These are phyloP conservation scores for Phytophthora crassamura DNA, from an alignment of 352 stramenopile genomes.

Conservation along the genomic window DNA sequence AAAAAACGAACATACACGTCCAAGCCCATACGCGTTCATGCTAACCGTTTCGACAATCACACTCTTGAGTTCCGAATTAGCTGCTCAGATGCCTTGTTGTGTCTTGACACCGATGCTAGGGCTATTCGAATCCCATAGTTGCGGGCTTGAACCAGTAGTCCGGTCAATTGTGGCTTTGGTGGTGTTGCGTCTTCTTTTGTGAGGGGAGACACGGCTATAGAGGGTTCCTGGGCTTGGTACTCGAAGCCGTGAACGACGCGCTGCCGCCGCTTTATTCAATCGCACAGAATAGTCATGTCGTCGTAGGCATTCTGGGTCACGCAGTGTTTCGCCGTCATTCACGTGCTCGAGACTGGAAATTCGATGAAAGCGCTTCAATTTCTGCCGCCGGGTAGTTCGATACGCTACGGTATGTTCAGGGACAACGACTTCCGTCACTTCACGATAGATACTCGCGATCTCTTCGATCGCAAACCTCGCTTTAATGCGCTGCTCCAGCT, in stretches of 20 bases:
- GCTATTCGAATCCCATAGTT: too few species aligned
- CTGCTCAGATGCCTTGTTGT: too few species aligned
- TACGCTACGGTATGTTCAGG: background rate
- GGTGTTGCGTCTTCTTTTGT: too few species aligned
- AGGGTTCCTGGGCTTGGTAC: too few species aligned
- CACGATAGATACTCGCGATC: constrained; percentile 59
- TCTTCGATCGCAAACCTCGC: constrained; percentile 33
- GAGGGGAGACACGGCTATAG: too few species aligned
- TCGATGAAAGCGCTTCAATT: constrained; percentile 42
- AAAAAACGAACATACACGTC: too few species aligned
- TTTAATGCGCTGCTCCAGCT: constrained; percentile 48
- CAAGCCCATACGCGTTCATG: too few species aligned
- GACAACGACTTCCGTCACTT: constrained; percentile 26
- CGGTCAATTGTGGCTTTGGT: too few species aligned
- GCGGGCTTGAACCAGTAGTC: too few species aligned
- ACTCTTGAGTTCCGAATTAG: too few species aligned
- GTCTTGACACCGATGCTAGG: too few species aligned
- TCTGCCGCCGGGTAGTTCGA: background rate
- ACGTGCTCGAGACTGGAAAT: constrained; percentile 50
- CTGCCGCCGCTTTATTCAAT: constrained; percentile 67
- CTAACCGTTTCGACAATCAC: constrained; percentile 37
- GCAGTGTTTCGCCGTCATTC: constrained; percentile 59
- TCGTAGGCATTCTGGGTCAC: constrained; percentile 67
- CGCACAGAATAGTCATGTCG: constrained; percentile 73
- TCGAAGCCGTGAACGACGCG: too few species aligned